A percentile compares a stretch with the other conserved stretches of the same genome.
These are phyloP conservation scores for Juncus effusus DNA, from an alignment of 176 grass and related monocot species.

Conservation along the genomic window DNA sequence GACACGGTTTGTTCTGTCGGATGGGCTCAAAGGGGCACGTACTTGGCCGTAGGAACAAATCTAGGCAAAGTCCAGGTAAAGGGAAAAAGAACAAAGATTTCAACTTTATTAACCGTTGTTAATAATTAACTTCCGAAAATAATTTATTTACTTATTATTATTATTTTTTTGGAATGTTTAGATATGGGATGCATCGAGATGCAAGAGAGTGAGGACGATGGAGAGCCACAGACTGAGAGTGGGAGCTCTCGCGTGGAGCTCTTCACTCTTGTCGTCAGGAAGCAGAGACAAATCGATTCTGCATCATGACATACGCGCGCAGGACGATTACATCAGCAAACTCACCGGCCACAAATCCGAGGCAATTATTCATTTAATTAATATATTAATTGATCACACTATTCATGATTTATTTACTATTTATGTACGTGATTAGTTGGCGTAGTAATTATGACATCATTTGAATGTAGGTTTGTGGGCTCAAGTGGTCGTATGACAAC, in stretches of 20 bases:
- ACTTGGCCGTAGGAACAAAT: conserved; percentile 89
- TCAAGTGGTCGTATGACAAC: conserved; percentile 97
- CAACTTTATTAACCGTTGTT: not conserved
- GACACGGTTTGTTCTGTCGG: conserved; percentile 91
- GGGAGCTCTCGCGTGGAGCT: conserved; percentile 91
- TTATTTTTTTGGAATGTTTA: conserved; percentile 4
- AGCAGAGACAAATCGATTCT: conserved; percentile 85
- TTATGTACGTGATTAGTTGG: no score
- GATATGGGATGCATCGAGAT: conserved; percentile 89
- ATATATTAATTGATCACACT: no score
- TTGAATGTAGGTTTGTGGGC: conserved; percentile 62
- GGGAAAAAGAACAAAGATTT: not conserved
- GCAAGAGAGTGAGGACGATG: conserved; percentile 79
- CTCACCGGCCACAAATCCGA: conserved; percentile 95
- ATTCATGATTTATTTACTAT: no score
- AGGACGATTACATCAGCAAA: conserved; percentile 90
- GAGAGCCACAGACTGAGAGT: conserved; percentile 86
- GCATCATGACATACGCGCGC: conserved; percentile 80
- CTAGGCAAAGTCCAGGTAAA: conserved; percentile 91
- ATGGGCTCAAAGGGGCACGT: conserved; percentile 79
- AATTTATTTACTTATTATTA: conserved; percentile 9
- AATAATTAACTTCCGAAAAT: not conserved
- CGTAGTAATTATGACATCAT: no score
- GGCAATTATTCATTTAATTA: conserved; percentile 33
- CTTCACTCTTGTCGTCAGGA: conserved; percentile 87